Evolutionary conservation across 1,284 basidiomycete species (phyloP), one percentile per base, ranked within the genome.

Genomic region (Mycena citricolor): DNA sequence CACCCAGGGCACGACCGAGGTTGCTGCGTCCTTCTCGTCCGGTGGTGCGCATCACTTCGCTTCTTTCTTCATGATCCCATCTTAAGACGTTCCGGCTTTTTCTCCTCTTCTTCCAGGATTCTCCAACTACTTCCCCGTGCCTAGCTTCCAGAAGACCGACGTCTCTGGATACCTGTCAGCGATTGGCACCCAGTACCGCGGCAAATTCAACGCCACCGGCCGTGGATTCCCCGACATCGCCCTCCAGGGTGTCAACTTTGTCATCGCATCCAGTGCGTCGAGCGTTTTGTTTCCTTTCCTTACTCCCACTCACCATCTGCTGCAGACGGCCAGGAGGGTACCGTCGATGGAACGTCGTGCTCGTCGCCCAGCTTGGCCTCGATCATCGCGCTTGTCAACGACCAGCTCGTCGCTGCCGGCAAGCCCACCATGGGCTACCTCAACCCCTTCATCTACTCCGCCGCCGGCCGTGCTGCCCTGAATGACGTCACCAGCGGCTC

Each of bases 101-200:
- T n/a, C n/a, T n/a, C n/a, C n/a, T n/a, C n/a, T n/a, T n/a, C n/a
- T n/a, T n/a, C 16, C 23, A 39, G 79, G 61, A 39, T 65, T 64
- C 54, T 61, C 69, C 59, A 62, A 71, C 58, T 57, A 68, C 59
- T 62, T 74, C 52, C 32, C 56, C 0, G 54, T 61, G 13, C 70
- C 71, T 0, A 39, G 36, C 3, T 76, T 71, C 50, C 73, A 75
- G 53, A 52, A 8, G 10, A 19, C 1, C 4, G 44, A 29, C 21
- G 39, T 46, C n/a, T 19, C 19, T 3, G 17, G 25, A 12, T 46
- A 34, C n/a, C 2, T 46, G 2, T n/a, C 37, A 4, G 28, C 13
- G 25, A 32, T 46, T 23, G 33, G 33, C 13, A 16, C 24, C 5
- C 34, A 21, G 22, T 10, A 39, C 14, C 4, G 20, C 12, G 44